Evolutionary conservation across 345 rosid genomes (phyloP), one percentile per base, ranked within the genome.

Genomic region (Populus tremula): DNA sequence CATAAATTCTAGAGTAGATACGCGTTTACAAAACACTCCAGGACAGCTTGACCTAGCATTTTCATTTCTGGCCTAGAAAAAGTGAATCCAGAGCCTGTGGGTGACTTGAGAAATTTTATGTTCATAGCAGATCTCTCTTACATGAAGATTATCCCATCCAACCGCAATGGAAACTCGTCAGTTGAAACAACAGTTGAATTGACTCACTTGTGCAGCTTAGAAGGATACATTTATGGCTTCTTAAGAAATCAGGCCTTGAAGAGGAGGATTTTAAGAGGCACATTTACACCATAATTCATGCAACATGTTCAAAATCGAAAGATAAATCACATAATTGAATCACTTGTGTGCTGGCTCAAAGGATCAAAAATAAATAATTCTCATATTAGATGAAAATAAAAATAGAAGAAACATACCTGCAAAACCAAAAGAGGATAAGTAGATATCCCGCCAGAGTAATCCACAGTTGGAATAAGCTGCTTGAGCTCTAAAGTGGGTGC

Each of bases 401-500:
- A 27, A 36, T 17, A 33, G 1, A 38, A 36, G 3, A 12, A 29
- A 45, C 14, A 11, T 80, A 93, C 98, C 98, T 95, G 99, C 81
- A 95, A 76, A 63, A 95, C 98, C 78, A 95, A 77, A 36, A 95
- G 96, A 53, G 99, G 90, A 84, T 81, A 95, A 9, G 94, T 73
- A 5, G 88, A 84, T 14, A 95, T 84, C 49, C 96, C 96, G 27
- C 87, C 90, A 29, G 97, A 90, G 86, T 93, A 90, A 87, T 96
- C 98, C 13, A 93, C 97, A 4, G 90, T 43, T 0, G 99, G 98
- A 54, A 96, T 90, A 68, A 96, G 99, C 89, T 91, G 87, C 83
- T 90, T 86, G 82, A 93, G 93, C 79, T 84, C 88, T 83, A 88
- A 82, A 18, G 96, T 91, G 25, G 99, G 98, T 33, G 98, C 93